Evolutionary conservation across 2,329 filamentous ascomycete species (phyloP).

Genomic region (Scedosporium minutisporum): DNA sequence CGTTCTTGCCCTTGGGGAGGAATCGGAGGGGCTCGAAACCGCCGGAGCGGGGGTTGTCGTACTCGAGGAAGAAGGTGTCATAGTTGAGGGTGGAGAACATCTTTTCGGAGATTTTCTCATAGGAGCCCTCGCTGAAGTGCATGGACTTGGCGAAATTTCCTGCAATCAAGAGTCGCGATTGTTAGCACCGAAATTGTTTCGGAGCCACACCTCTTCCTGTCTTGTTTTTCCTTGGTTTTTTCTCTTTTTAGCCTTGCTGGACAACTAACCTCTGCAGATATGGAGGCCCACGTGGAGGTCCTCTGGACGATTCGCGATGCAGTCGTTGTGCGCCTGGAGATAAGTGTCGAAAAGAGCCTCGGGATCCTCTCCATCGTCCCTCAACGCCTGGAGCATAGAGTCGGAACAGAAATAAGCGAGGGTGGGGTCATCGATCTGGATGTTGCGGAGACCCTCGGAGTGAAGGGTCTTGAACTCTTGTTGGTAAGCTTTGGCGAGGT

Average conservation of each 20-base stretch:
- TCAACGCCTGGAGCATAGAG: conserved; percentile 50
- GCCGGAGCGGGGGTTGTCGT: conserved; percentile 49
- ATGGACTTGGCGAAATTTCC: conserved; percentile 52
- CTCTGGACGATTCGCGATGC: conserved; percentile 47
- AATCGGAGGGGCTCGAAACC: conserved; percentile 52
- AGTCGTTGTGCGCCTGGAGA: conserved; percentile 65
- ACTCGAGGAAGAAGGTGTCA: conserved; percentile 53
- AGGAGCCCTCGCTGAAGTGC: conserved; percentile 55
- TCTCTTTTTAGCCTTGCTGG: conserved; percentile 9
- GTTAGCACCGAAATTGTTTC: too few species aligned
- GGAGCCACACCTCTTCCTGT: background rate
- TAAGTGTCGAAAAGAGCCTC: conserved; percentile 59
- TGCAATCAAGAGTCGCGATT: conserved; percentile 26
- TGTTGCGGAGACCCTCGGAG: conserved; percentile 42
- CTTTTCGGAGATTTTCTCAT: conserved; percentile 51
- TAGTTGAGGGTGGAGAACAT: conserved; percentile 51
- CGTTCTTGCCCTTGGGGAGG: conserved; percentile 51
- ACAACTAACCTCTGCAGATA: conserved; percentile 29
- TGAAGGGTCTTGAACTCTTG: conserved; percentile 45
- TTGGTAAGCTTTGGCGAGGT: conserved; percentile 46
- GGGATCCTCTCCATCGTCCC: conserved; percentile 48
- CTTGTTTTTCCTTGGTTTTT: too few species aligned
- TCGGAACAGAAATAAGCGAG: conserved; percentile 59
- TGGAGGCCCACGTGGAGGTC: conserved; percentile 66
- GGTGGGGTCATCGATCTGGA: conserved; percentile 55